Base-by-base conservation (phyloP, 164 flowering plant genomes). In the Akebia trifoliata region DNA sequence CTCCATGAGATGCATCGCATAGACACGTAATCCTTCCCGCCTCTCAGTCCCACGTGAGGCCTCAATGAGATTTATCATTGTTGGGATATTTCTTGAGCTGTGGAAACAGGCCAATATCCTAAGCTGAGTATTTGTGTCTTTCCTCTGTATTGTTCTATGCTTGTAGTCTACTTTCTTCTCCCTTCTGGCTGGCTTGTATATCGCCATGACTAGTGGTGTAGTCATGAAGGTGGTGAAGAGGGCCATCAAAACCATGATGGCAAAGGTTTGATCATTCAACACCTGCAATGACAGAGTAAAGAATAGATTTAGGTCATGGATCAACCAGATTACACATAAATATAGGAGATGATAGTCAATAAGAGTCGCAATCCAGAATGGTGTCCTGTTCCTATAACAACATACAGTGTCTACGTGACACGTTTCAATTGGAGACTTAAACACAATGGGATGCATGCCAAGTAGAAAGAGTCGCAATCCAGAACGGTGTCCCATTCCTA, bases 171-270 rank as follows among this genome's bases (percentile, higher is more conserved):
- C 58, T n/a, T 9, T 35, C 28, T 59, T 57, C 28, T 26, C 15
- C 21, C 35, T 53, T 30, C 54, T 48, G 1, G 72, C 67, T 0
- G 75, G 75, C 37, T 72, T 83, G 35, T 86, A 86, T 17, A 83
- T 60, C 0, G 83, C 83, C 46, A 72, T 67, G 0, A 86, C 89
- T 0, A 77, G 18, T 0, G 93, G 93, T 1, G 89, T 86, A 0
- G 89, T 83, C 48, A 86, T 80, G 69, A 85, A 83, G 21, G 93
- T 85, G 2, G 93, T 85, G 82, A 85, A 75, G 24, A 85, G 61
- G 21, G 93, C 93, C 93, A 85, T 85, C 20, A 85, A 46, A 49
- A 85, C 87, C 76, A 81, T 57, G 51, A 86, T 80, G 0, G 93
- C 85, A 57, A 83, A 85, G 6, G 93, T 83, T 46, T 85, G 82